Conservation (phyloP, 2,329 filamentous ascomycete genomes). For the Furcasterigmium sp. region DNA sequence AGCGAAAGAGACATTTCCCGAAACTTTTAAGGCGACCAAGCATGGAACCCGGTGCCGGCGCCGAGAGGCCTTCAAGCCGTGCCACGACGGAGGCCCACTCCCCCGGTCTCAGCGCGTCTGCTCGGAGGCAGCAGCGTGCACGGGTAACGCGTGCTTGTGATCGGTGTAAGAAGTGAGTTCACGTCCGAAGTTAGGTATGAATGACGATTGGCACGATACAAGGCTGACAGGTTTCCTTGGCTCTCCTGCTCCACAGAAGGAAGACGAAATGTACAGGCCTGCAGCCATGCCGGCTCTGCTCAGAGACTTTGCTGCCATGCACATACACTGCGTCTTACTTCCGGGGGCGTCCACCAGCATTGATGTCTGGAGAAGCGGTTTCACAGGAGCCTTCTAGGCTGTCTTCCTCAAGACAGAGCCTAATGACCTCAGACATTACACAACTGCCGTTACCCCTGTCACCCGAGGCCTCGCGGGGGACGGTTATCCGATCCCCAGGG, state of each 20-base stretch:
- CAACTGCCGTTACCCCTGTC: neutral
- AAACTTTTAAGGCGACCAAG: no score
- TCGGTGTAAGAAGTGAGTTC: conserved; percentile 38
- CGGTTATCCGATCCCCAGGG: neutral
- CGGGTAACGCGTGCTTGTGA: conserved; percentile 31
- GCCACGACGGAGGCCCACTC: no score
- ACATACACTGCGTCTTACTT: conserved; percentile 45
- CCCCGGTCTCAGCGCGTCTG: neutral
- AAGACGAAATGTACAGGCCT: conserved; percentile 27
- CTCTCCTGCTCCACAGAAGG: conserved; percentile 15
- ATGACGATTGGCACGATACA: no score
- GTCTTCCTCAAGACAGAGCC: neutral
- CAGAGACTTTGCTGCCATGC: conserved; percentile 28
- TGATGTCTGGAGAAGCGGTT: neutral
- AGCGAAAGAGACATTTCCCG: no score
- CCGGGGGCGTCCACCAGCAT: conserved; percentile 32
- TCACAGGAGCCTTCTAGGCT: neutral
- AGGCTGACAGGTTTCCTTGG: neutral
- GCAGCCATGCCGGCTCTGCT: conserved; percentile 25
- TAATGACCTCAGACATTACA: neutral
- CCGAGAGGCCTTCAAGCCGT: no score
- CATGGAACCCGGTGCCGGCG: no score
- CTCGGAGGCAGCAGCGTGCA: neutral
- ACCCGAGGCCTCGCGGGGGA: neutral
- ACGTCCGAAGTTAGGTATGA: no score